Evolutionary conservation across 345 rosid genomes (phyloP).

Genomic region (Diplotaxis tenuifolia): DNA sequence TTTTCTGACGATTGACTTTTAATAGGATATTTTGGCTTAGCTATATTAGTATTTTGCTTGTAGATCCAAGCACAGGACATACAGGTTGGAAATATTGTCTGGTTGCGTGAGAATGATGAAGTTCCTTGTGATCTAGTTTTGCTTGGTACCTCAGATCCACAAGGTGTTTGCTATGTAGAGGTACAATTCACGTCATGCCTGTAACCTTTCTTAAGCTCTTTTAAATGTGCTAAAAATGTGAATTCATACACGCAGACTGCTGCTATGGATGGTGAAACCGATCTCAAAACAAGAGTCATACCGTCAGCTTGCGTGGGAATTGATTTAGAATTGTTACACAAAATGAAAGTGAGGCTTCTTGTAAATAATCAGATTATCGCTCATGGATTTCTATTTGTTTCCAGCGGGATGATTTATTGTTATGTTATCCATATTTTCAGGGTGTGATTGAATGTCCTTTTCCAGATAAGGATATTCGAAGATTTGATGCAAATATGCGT

Average conservation of each 20-base stretch:
- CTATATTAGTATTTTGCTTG: slow-evolving; percentile 30
- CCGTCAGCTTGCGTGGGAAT: slow-evolving; percentile 93
- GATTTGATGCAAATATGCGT: slow-evolving; percentile 97
- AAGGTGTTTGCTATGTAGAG: slow-evolving; percentile 92
- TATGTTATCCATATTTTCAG: slow-evolving; percentile 42
- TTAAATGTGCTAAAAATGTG: slow-evolving; percentile 20
- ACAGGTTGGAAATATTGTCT: slow-evolving; percentile 81
- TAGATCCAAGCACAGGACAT: slow-evolving; percentile 92
- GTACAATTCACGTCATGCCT: slow-evolving; percentile 36
- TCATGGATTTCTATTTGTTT: slow-evolving; percentile 2
- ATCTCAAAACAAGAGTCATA: slow-evolving; percentile 86
- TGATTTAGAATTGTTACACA: slow-evolving; percentile 83
- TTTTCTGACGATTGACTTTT: background rate
- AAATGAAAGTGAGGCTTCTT: slow-evolving; percentile 66
- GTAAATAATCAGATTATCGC: background rate
- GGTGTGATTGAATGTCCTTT: slow-evolving; percentile 96
- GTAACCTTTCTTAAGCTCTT: slow-evolving; percentile 6
- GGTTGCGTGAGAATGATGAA: slow-evolving; percentile 99
- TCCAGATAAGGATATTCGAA: slow-evolving; percentile 93
- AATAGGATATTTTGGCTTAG: slow-evolving; percentile 4
- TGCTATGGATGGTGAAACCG: slow-evolving; percentile 97
- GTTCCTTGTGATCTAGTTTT: slow-evolving; percentile 98
- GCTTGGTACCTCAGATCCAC: slow-evolving; percentile 91
- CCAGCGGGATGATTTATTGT: background rate
- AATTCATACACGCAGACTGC: slow-evolving; percentile 63